Evolutionary conservation across 108 stramenopile species (phyloP).

Genomic region (Skeletonema tropicum): DNA sequence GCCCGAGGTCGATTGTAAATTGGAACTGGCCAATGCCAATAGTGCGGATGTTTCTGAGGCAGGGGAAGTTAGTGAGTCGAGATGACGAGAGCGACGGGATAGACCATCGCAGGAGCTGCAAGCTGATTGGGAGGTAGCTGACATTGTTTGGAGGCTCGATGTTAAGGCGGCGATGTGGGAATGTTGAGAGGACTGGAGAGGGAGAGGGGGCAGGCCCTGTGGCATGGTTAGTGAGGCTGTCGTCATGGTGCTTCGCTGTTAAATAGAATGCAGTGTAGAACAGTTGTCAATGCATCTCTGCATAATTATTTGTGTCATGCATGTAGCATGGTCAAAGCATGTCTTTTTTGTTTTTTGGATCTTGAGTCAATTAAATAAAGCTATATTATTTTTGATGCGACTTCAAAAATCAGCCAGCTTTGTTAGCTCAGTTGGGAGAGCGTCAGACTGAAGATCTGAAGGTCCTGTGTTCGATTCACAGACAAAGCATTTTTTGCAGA

Average conservation of each 20-base stretch:
- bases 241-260: background rate
- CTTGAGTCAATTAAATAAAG: too few species aligned
- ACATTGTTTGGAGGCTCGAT: constrained; percentile 57
- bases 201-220: background rate
- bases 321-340: too few species aligned
- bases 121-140: constrained; percentile 57
- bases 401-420: too few species aligned
- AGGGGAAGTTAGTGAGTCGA: constrained; percentile 81
- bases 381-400: too few species aligned
- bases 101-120: constrained; percentile 67
- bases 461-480: too few species aligned
- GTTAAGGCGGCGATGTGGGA: constrained; percentile 57
- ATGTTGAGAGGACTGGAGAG: background rate
- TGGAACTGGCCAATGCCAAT: constrained; percentile 61
- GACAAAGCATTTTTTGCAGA: too few species aligned
- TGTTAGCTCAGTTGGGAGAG: too few species aligned
- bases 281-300: too few species aligned
- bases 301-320: too few species aligned
- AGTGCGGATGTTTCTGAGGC: constrained; percentile 77
- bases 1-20: constrained; percentile 63
- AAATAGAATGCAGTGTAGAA: too few species aligned
- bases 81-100: constrained; percentile 68
- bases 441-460: too few species aligned
- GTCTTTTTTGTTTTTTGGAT: too few species aligned
- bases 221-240: background rate